These are phyloP conservation scores for Syzygium oleosum DNA, from an alignment of 345 rosid species.

Conservation along the genomic window DNA sequence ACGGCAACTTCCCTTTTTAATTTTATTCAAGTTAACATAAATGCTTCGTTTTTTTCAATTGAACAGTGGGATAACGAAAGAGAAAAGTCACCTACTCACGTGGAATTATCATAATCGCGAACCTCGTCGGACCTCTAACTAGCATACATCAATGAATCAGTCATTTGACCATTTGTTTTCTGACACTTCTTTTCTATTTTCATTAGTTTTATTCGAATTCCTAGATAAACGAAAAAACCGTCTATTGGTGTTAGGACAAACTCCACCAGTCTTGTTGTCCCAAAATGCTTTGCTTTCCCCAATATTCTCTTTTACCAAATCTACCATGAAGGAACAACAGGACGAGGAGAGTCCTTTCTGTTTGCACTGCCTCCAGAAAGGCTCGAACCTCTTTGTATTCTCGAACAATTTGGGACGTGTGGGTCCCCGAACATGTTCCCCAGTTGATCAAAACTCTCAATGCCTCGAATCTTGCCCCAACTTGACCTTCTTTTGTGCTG, in stretches of 20 bases:
- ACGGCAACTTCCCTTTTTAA: background rate
- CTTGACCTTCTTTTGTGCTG: background rate
- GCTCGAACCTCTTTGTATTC: background rate
- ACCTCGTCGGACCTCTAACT: background rate
- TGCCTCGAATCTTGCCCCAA: background rate
- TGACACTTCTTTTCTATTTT: too few relatives aligned
- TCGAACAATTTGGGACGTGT: background rate
- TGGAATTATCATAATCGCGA: background rate
- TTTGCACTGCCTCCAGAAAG: background rate
- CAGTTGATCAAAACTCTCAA: background rate
- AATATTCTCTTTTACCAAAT: background rate
- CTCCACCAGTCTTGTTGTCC: background rate
- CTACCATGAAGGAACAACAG: background rate
- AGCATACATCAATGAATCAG: background rate
- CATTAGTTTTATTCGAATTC: too few relatives aligned
- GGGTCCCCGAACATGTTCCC: background rate
- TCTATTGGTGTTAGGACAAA: background rate
- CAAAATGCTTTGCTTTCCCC: background rate
- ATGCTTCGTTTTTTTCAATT: background rate
- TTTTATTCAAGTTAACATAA: too few relatives aligned
- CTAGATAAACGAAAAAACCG: too few relatives aligned
- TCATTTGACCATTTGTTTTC: too few relatives aligned
- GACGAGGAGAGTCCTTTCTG: background rate
- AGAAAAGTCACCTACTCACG: background rate
- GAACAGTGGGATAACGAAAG: background rate